Evolutionary conservation across 768 basidiomycete species (phyloP).

Genomic region (Naganishia friedmannii): DNA sequence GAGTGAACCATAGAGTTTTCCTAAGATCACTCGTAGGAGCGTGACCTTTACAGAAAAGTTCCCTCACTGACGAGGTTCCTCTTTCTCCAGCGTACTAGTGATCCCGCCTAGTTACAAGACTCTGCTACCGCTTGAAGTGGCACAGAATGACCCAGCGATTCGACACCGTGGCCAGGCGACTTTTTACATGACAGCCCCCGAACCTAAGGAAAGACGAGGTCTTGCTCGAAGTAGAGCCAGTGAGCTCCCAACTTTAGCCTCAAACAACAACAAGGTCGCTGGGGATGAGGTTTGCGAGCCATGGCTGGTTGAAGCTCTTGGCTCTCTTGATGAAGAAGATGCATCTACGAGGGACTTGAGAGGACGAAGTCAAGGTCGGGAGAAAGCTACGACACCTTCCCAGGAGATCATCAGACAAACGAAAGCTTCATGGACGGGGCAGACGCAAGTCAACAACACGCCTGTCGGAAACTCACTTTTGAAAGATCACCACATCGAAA

Average conservation of each 20-base stretch:
- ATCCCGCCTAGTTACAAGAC: not conserved
- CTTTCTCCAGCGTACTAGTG: not conserved
- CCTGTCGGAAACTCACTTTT: not conserved
- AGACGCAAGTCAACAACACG: not conserved
- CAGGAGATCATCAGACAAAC: constrained; percentile 10
- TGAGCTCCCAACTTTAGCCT: not conserved
- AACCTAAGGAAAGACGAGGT: not conserved
- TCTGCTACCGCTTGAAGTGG: constrained; percentile 1
- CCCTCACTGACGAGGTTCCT: not conserved
- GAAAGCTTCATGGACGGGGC: constrained; percentile 7
- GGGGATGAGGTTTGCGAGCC: not conserved
- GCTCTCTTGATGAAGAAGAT: not conserved
- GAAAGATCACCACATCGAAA: not conserved
- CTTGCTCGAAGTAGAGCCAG: not conserved
- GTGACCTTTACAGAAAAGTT: not conserved
- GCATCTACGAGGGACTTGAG: not conserved
- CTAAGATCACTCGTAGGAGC: not conserved
- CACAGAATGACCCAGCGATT: constrained; percentile 9
- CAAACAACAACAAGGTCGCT: not conserved
- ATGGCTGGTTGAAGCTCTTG: constrained; percentile 7
- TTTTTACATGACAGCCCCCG: not conserved
- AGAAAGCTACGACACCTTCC: constrained; percentile 16
- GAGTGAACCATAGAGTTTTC: not conserved
- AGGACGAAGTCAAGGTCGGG: not conserved
- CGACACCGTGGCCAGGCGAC: not conserved